phyloP scores from a whole-genome alignment of 1,139 yeast genomes.

The Meyerozyma guilliermondii region DNA sequence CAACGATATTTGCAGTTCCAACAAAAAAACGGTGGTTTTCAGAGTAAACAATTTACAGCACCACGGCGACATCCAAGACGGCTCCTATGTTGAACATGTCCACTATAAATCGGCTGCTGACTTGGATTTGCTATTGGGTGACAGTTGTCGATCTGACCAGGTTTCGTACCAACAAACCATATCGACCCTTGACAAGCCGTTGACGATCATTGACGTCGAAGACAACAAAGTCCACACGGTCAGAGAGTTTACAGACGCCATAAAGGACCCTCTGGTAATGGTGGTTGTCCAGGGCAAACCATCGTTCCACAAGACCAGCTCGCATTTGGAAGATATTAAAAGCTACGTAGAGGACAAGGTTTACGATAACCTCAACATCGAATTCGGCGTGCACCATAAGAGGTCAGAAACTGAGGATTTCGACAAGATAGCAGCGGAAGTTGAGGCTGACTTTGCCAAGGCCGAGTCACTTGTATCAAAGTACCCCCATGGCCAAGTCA shows the following conservation, averaged over 20 bases:
- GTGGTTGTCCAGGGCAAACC: conserved; percentile 31
- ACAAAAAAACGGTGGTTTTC: conserved; percentile 16
- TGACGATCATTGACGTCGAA: conserved; percentile 22
- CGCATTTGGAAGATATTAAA: conserved; percentile 16
- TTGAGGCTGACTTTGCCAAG: conserved; percentile 28
- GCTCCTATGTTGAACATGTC: conserved; percentile 24
- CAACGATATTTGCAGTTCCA: conserved; percentile 13
- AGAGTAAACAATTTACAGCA: conserved; percentile 18
- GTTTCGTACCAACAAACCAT: conserved; percentile 6
- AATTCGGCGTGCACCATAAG: conserved; percentile 13
- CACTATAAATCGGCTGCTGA: conserved; percentile 21
- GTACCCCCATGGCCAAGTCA: conserved; percentile 21
- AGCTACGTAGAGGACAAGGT: conserved; percentile 18
- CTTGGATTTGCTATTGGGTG: conserved; percentile 18
- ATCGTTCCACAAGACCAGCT: conserved; percentile 16
- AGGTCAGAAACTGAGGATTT: conserved; percentile 7
- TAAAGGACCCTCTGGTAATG: conserved; percentile 2
- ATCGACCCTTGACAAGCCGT: conserved; percentile 6
- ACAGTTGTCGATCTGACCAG: conserved; percentile 11
- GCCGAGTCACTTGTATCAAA: conserved; percentile 30
- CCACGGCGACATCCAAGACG: conserved; percentile 5
- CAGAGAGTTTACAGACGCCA: conserved; percentile 12
- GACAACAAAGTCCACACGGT: conserved; percentile 13
- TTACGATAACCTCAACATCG: conserved; percentile 16
- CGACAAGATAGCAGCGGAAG: conserved; percentile 20